Conservation (phyloP, 768 basidiomycete genomes). For the Termitomyces titanicus region DNA sequence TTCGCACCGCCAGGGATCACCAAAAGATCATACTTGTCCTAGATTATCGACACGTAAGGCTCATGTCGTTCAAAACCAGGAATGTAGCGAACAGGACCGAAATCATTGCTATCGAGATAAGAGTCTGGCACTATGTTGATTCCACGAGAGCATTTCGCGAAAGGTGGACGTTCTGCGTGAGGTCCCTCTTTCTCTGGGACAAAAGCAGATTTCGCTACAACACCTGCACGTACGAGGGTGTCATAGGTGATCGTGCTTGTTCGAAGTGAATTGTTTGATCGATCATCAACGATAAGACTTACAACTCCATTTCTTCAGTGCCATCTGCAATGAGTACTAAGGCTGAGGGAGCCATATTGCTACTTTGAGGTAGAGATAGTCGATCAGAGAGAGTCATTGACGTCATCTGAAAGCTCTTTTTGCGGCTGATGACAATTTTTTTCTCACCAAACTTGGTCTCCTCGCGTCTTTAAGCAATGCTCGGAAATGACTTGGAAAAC, state of each 20-base stretch:
- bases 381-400: not conserved
- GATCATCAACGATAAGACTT: constrained; percentile 20
- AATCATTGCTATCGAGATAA: constrained; percentile 40
- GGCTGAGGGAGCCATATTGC: constrained; percentile 45
- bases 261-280: not conserved
- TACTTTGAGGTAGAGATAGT: not conserved
- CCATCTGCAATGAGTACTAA: constrained; percentile 76
- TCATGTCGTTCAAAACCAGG: not conserved
- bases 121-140: constrained; percentile 69
- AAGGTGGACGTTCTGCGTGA: constrained; percentile 32
- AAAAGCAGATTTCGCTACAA: constrained; percentile 64
- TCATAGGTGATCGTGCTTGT: constrained; percentile 77
- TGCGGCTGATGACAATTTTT: too few species aligned
- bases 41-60: not conserved
- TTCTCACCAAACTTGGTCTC: too few species aligned
- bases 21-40: constrained; percentile 67
- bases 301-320: constrained; percentile 92
- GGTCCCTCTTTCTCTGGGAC: constrained; percentile 33
- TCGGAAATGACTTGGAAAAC: too few species aligned
- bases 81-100: constrained; percentile 42
- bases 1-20: constrained; percentile 78
- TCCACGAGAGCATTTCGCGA: constrained; percentile 67
- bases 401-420: too few species aligned
- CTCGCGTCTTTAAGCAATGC: too few species aligned
- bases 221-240: constrained; percentile 74